Evolutionary conservation across 2,329 filamentous ascomycete genomes (phyloP).

Genomic region (Fusarium duplospermum): DNA sequence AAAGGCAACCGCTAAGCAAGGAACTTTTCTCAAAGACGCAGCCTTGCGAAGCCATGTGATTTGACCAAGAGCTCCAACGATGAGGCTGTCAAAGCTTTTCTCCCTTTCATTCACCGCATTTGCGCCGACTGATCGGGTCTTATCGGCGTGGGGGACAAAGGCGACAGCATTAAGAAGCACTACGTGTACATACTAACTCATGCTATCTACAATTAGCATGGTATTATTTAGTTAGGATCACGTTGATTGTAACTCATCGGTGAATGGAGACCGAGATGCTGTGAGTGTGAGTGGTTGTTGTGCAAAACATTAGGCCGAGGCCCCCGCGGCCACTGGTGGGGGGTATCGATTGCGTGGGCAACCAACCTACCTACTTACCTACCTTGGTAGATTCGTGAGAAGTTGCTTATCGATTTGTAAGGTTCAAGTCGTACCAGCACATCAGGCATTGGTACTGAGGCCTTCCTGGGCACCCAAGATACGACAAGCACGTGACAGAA

Average conservation of each 20-base stretch:
- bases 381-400: too few relatives aligned
- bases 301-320: not conserved
- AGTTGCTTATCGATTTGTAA: too few relatives aligned
- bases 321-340: too few relatives aligned
- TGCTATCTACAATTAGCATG: not conserved
- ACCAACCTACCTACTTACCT: too few relatives aligned
- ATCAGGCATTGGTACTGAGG: not conserved
- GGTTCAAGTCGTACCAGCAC: not conserved
- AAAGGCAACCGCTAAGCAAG: too few relatives aligned
- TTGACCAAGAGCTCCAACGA: not conserved
- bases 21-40: not conserved
- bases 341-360: too few relatives aligned
- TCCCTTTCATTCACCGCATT: not conserved
- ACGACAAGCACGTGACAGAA: not conserved
- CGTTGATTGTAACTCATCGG: not conserved
- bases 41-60: not conserved
- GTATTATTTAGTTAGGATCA: not conserved
- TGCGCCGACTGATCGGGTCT: not conserved
- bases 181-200: not conserved
- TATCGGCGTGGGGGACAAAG: not conserved
- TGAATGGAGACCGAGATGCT: not conserved
- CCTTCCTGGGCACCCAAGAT: not conserved
- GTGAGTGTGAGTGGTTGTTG: not conserved
- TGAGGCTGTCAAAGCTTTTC: not conserved
- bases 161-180: not conserved